A percentile compares a stretch with the other conserved stretches of the same genome.
phyloP scores from a whole-genome alignment of 331 rosid species.

The Pyracantha coccinea region DNA sequence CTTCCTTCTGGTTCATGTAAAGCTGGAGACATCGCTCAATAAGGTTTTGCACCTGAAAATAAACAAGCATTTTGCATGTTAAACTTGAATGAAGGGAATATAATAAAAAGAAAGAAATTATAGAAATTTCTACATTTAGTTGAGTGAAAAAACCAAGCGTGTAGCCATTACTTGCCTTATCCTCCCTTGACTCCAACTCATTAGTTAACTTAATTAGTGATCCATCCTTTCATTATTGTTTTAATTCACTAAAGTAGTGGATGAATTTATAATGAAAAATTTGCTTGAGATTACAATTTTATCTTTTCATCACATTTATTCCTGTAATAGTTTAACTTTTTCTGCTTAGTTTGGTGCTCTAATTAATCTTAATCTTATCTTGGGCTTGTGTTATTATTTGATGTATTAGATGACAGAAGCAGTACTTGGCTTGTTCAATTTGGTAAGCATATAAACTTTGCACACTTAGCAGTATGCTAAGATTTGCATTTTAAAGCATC shows the following conservation, averaged over 20 bases:
- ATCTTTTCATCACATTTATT: background rate
- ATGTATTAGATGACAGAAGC: background rate
- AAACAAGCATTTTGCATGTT: background rate
- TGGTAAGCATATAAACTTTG: too few species aligned
- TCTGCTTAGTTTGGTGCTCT: background rate
- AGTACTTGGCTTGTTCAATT: background rate
- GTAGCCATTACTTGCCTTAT: background rate
- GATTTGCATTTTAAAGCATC: background rate
- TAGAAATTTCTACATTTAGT: background rate
- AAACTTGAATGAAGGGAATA: background rate
- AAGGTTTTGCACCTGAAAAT: slow-evolving; percentile 73
- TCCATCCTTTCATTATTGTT: background rate
- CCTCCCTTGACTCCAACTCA: background rate
- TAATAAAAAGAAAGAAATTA: background rate
- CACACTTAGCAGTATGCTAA: background rate
- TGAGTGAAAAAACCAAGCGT: background rate
- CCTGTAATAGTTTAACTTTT: background rate
- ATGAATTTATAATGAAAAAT: background rate
- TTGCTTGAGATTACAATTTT: background rate
- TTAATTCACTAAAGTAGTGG: background rate
- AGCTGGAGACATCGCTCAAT: slow-evolving; percentile 83
- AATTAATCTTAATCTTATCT: background rate
- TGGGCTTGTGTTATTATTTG: background rate
- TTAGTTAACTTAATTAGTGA: background rate
- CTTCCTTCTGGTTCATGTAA: slow-evolving; percentile 80